Conservation (phyloP, 2,329 filamentous ascomycete genomes). For the Moelleriella libera region DNA sequence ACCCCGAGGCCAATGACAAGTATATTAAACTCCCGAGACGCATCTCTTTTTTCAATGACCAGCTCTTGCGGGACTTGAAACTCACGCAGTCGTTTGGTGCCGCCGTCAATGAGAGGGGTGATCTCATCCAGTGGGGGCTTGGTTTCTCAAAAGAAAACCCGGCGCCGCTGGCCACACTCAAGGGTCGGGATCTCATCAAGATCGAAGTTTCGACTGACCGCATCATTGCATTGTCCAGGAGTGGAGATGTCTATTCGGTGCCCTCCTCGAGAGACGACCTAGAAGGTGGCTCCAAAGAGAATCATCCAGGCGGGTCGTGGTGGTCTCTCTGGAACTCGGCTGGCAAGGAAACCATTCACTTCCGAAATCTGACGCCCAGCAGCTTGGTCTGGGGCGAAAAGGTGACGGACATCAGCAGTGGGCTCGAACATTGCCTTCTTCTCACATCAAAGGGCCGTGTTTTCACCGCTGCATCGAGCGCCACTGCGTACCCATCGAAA, state of each 20-base stretch:
- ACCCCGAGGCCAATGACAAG: slow-evolving; percentile 64
- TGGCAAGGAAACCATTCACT: slow-evolving; percentile 39
- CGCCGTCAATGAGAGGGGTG: slow-evolving; percentile 75
- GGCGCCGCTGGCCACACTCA: slow-evolving; percentile 57
- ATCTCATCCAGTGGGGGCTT: slow-evolving; percentile 83
- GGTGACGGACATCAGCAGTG: slow-evolving; percentile 59
- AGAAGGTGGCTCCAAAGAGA: slow-evolving; percentile 41
- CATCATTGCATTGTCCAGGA: slow-evolving; percentile 62
- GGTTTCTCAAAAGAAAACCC: slow-evolving; percentile 53
- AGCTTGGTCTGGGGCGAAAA: slow-evolving; percentile 56
- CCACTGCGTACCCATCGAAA: slow-evolving; percentile 60
- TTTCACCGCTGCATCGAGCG: slow-evolving; percentile 75
- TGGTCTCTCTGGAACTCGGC: slow-evolving; percentile 52
- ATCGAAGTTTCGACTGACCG: slow-evolving; percentile 70
- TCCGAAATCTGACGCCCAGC: slow-evolving; percentile 55
- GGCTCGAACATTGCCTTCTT: slow-evolving; percentile 74
- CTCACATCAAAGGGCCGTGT: slow-evolving; percentile 75
- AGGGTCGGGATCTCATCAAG: slow-evolving; percentile 66
- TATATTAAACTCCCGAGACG: slow-evolving; percentile 69
- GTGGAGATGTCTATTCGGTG: slow-evolving; percentile 72
- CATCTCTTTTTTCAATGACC: slow-evolving; percentile 70
- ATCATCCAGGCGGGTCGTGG: slow-evolving; percentile 48
- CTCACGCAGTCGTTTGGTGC: slow-evolving; percentile 70
- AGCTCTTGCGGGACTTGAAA: slow-evolving; percentile 76
- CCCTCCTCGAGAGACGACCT: slow-evolving; percentile 66